A percentile compares a stretch with the other conserved stretches of the same genome.
These are phyloP conservation scores for Neurospora sp. DNA, from an alignment of 495 filamentous ascomycete genomes.

Conservation along the genomic window DNA sequence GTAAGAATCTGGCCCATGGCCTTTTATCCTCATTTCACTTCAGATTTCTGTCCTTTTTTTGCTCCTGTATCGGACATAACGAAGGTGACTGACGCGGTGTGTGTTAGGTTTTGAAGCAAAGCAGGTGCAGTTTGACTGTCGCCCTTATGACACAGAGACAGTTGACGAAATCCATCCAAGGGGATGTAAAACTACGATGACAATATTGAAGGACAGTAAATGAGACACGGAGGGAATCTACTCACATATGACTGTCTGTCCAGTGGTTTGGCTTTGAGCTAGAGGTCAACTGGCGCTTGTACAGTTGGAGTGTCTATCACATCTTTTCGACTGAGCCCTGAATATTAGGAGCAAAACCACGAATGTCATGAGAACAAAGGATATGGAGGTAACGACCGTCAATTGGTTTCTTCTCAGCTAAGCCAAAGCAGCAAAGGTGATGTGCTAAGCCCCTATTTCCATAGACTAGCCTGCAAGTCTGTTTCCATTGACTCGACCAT, in stretches of 20 bases:
- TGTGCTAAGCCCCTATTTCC: too few relatives aligned
- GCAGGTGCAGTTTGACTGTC: not conserved
- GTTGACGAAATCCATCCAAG: not conserved
- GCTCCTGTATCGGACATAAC: not conserved
- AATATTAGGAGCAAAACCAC: not conserved
- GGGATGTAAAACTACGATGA: not conserved
- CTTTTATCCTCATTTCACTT: not conserved
- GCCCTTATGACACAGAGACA: not conserved
- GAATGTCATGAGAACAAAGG: not conserved
- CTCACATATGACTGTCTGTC: not conserved
- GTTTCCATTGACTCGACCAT: not conserved
- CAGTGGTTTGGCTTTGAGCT: not conserved
- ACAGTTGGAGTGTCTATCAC: not conserved
- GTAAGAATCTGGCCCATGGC: not conserved
- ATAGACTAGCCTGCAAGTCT: not conserved
- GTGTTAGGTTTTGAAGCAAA: not conserved
- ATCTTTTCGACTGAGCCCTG: not conserved
- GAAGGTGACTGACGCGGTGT: not conserved
- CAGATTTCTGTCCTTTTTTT: not conserved
- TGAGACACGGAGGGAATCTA: accelerated
- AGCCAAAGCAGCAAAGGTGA: not conserved
- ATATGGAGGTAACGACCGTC: not conserved
- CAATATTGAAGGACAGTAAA: accelerated
- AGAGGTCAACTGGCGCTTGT: not conserved
- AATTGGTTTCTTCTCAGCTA: not conserved